These are phyloP conservation scores for Termitomyces sp. DNA, from an alignment of 768 basidiomycete genomes.

Conservation along the genomic window DNA sequence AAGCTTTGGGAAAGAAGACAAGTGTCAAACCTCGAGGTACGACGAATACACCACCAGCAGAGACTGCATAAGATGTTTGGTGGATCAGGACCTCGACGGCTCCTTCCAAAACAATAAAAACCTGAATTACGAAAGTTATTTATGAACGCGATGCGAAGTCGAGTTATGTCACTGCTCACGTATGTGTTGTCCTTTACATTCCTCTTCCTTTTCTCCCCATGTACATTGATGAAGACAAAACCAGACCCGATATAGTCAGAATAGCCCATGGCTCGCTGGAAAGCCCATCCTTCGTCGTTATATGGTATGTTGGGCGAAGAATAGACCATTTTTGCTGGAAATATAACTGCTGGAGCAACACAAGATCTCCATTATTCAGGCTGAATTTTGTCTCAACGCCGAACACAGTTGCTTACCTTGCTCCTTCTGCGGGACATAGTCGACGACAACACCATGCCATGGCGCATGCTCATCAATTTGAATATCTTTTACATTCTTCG, in stretches of 20 bases:
- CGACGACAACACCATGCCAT: slow-evolving; percentile 14
- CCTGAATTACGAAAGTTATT: slow-evolving; percentile 18
- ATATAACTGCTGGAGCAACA: slow-evolving; percentile 7
- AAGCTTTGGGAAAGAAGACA: background rate
- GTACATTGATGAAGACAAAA: slow-evolving; percentile 74
- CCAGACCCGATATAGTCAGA: slow-evolving; percentile 90
- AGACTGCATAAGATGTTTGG: slow-evolving; percentile 69
- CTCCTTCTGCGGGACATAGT: slow-evolving; percentile 9
- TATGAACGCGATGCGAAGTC: background rate
- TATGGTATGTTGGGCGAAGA: slow-evolving; percentile 10
- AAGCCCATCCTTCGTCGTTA: slow-evolving; percentile 49
- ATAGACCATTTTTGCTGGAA: slow-evolving; percentile 13
- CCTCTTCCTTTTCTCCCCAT: slow-evolving; percentile 81
- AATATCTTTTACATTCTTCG: background rate
- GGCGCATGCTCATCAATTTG: slow-evolving; percentile 2
- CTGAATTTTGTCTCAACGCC: background rate
- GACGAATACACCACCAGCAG: slow-evolving; percentile 82
- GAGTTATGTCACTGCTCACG: slow-evolving; percentile 38
- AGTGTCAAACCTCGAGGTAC: slow-evolving; percentile 71
- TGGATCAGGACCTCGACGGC: slow-evolving; percentile 85
- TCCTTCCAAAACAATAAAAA: slow-evolving; percentile 76
- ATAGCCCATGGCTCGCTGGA: slow-evolving; percentile 90
- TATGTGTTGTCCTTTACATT: slow-evolving; percentile 91
- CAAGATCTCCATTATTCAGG: background rate
- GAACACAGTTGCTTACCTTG: slow-evolving; percentile 7